Evolutionary conservation across 2,329 filamentous ascomycete species (phyloP).

Genomic region (Trichoderma sp.): DNA sequence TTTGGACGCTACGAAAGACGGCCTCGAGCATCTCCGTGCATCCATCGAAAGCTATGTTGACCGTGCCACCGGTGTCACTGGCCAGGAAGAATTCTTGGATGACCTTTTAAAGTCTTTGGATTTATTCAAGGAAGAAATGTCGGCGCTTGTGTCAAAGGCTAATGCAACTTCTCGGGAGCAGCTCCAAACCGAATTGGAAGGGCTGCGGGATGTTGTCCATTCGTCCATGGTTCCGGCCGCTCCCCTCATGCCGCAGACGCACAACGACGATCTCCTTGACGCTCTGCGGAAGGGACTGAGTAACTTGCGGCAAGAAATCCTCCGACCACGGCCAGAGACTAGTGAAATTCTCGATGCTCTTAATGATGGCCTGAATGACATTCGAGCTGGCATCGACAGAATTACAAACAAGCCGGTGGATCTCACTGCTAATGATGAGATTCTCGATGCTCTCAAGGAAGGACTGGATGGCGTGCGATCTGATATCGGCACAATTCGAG

Average conservation of each 20-base stretch:
- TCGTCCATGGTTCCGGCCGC: constrained; percentile 64
- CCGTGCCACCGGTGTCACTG: constrained; percentile 65
- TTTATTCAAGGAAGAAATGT: constrained; percentile 65
- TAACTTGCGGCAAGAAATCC: constrained; percentile 73
- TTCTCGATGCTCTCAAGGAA: constrained; percentile 82
- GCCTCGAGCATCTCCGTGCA: constrained; percentile 74
- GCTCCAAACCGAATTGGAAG: constrained; percentile 79
- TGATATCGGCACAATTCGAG: constrained; percentile 79
- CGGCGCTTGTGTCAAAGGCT: constrained; percentile 18
- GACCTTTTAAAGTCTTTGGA: constrained; percentile 66
- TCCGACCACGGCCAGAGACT: constrained; percentile 67
- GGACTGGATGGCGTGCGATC: constrained; percentile 73
- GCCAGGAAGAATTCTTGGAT: constrained; percentile 78
- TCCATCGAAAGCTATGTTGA: constrained; percentile 84
- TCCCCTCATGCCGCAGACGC: constrained; percentile 44
- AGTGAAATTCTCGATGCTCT: constrained; percentile 87
- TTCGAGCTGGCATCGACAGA: constrained; percentile 75
- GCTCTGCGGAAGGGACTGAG: constrained; percentile 73
- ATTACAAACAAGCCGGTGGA: constrained; percentile 78
- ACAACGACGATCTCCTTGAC: constrained; percentile 68
- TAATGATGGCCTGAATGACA: constrained; percentile 79
- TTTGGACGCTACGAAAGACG: constrained; percentile 83
- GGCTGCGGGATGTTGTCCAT: constrained; percentile 76
- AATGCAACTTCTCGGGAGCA: constrained; percentile 58
- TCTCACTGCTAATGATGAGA: constrained; percentile 83